Evolutionary conservation across 2,329 filamentous ascomycete genomes (phyloP).

Genomic region (Botrytis fabae): DNA sequence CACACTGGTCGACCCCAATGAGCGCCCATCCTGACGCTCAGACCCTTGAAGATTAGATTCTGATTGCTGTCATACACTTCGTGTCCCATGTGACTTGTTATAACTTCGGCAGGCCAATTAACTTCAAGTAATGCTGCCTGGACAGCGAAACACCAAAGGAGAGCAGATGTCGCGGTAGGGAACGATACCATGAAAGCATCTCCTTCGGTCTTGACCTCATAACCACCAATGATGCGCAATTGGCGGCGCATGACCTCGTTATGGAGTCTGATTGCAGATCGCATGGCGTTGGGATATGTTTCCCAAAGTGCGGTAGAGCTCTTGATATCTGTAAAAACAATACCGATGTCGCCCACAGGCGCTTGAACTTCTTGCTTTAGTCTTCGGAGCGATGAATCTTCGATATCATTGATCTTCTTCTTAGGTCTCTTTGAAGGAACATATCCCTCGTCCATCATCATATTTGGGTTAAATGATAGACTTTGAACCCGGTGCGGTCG

Average conservation of each 20-base stretch:
- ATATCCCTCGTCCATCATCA: constrained; percentile 69
- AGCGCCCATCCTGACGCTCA: constrained; percentile 96
- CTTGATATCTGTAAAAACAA: constrained; percentile 99
- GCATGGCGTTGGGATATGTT: constrained; percentile 91
- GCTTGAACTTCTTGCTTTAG: constrained; percentile 89
- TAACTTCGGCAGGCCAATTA: constrained; percentile 88
- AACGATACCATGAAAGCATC: constrained; percentile 99
- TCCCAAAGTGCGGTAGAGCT: constrained; percentile 97
- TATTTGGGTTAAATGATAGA: constrained; percentile 74
- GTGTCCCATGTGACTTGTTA: constrained; percentile 82
- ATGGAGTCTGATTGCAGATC: constrained; percentile 94
- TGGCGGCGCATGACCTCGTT: constrained; percentile 96
- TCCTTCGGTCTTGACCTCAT: constrained; percentile 99
- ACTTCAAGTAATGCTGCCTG: constrained; percentile 86
- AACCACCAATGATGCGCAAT: constrained; percentile 88
- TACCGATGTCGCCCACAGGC: constrained; percentile 84
- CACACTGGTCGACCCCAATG: constrained; percentile 95
- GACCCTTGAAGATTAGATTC: constrained; percentile 85
- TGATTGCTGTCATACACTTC: constrained; percentile 80
- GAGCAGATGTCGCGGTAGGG: constrained; percentile 87
- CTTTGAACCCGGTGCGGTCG: constrained; percentile 72
- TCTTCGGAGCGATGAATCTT: constrained; percentile 82
- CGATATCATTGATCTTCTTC: constrained; percentile 60
- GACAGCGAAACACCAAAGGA: constrained; percentile 95
- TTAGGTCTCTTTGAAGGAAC: constrained; percentile 66